Evolutionary conservation across 768 basidiomycete genomes (phyloP), one percentile per base, ranked within the genome.

Genomic region (Tricholoma matsutake): DNA sequence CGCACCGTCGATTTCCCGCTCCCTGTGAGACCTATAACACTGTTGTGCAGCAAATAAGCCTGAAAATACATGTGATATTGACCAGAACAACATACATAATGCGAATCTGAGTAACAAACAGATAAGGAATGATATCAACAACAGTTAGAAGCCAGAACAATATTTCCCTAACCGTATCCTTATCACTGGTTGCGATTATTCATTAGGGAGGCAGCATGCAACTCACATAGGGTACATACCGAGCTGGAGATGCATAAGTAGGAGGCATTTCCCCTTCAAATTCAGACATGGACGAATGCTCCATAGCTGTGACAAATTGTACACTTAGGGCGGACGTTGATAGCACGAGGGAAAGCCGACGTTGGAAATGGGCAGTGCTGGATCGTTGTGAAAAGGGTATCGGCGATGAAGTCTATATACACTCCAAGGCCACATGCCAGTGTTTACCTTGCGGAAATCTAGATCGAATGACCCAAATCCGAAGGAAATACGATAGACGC

Each of bases 1-100:
- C 57, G n/a, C 6, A 58, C 57, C 20, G 57, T 20, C 13, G 57
- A 43, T 58, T 58, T 58, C 5, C 57, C 57, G 11, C 43, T 58
- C 6, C 57, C 57, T 5, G 43, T 58, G 4, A 37, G 39, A 8
- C 57, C 57, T 22, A 58, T 32, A 14, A 63, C 32, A 7, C 18
- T 47, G 22, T 22, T 5, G 16, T 2, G n/a, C 7, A 13, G 39
- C 4, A 41, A 41, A 41, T 41, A 7, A 41, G 39, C 14, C 3
- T 37, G 39, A 4, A n/a, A 6, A 13, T 4, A 16, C 5, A 3
- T n/a, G n/a, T n/a, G n/a, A 41, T 16, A 18, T n/a, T n/a, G 3
- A 16, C 11, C 5, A 41, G 35, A 41, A 7, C 34, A 4, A 41
- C 39, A 16, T 41, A 41, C 39, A 41, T 13, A 4, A 41, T 41